Evolutionary conservation across 2,329 filamentous ascomycete species (phyloP).

Genomic region (Calonectria pteridis): DNA sequence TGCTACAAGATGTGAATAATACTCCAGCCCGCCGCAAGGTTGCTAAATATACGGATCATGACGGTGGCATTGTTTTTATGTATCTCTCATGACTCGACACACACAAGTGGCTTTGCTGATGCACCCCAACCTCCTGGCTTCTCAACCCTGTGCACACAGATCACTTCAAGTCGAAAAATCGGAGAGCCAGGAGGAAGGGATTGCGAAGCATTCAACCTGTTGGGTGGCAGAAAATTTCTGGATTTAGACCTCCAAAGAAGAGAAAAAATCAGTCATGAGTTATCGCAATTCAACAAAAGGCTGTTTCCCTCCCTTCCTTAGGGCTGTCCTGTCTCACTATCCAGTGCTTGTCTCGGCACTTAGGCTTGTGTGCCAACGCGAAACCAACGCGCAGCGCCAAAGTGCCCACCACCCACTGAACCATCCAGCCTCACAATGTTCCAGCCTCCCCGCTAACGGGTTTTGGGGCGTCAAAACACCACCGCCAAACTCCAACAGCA

Average conservation of each 20-base stretch:
- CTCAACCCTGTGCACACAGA: background rate
- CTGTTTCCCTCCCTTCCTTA: background rate
- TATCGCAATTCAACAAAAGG: background rate
- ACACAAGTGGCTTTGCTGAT: background rate
- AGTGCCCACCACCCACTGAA: conserved; percentile 11
- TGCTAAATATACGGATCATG: background rate
- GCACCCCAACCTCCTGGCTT: background rate
- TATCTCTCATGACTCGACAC: background rate
- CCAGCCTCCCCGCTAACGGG: conserved; percentile 31
- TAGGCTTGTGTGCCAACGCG: conserved; percentile 31
- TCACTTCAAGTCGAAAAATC: background rate
- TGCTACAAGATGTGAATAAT: background rate
- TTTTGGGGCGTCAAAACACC: conserved; percentile 12
- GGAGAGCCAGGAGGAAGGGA: background rate
- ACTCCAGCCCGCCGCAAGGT: no score
- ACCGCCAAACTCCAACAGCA: conserved; percentile 10
- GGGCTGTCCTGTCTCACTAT: background rate
- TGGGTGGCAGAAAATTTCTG: no score
- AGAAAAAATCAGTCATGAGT: background rate
- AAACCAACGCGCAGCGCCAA: conserved; percentile 39
- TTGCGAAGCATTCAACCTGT: background rate
- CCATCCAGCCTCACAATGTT: conserved; percentile 27
- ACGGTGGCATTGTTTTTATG: background rate
- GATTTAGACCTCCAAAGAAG: no score
- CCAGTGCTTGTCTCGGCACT: conserved; percentile 8